Evolutionary conservation across 208 protist species (phyloP).

Genomic region (Polymyxa betae): DNA sequence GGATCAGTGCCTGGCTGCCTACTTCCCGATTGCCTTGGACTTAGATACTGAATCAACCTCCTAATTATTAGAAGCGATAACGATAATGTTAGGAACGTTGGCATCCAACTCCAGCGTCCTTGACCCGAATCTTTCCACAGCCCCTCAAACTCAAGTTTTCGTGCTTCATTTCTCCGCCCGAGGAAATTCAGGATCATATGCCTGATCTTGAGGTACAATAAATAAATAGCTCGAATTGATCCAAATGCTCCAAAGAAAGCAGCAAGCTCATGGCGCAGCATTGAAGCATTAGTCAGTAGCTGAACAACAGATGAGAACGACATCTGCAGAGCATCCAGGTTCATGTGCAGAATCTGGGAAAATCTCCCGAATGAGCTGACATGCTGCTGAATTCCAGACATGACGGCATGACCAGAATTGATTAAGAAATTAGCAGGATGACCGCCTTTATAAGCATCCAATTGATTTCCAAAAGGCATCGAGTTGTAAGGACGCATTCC

Average conservation of each 20-base stretch:
- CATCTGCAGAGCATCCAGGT: constrained; percentile 34
- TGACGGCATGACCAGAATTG: neutral
- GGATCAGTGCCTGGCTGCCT: no score
- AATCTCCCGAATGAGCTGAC: constrained; percentile 52
- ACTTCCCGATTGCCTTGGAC: no score
- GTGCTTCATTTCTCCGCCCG: neutral
- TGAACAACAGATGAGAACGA: constrained; percentile 45
- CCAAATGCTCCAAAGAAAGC: constrained; percentile 31
- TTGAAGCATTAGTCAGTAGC: constrained; percentile 24
- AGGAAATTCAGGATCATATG: neutral
- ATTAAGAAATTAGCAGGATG: neutral
- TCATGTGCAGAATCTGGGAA: constrained; percentile 55
- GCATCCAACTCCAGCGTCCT: constrained; percentile 16
- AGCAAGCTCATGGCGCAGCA: constrained; percentile 27
- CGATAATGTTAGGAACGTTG: constrained; percentile 17
- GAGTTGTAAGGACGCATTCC: no score
- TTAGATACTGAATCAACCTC: neutral
- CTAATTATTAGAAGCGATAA: neutral
- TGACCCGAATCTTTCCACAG: neutral
- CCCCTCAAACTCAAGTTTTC: neutral
- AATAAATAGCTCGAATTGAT: neutral
- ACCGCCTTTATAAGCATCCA: neutral
- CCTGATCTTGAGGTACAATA: neutral
- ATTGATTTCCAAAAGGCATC: neutral
- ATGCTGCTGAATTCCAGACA: constrained; percentile 17